These are phyloP conservation scores for Agastache rugosa DNA, from an alignment of 257 asterid species.

Conservation along the genomic window DNA sequence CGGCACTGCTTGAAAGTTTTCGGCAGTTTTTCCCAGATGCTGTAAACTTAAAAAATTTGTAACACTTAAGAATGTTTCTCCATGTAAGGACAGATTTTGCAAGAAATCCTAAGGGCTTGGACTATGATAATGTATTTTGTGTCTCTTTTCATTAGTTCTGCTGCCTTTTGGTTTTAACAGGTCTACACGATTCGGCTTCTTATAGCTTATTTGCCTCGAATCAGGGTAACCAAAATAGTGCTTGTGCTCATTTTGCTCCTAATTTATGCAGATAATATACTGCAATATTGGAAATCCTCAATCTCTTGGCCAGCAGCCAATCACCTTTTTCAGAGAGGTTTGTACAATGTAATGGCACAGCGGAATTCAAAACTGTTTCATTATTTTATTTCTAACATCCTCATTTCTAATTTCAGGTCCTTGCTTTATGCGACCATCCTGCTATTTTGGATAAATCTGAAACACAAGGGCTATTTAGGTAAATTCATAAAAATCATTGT, in stretches of 20 bases:
- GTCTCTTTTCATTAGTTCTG: background rate
- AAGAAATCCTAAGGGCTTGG: background rate
- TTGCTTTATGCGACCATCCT: slow-evolving; percentile 94
- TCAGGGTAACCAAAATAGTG: slow-evolving; percentile 6
- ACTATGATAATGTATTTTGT: background rate
- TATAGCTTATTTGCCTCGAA: background rate
- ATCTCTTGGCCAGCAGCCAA: slow-evolving; percentile 92
- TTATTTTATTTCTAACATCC: slow-evolving; percentile 28
- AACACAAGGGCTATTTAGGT: slow-evolving; percentile 94
- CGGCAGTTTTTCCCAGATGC: background rate
- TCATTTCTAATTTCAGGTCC: slow-evolving; percentile 61
- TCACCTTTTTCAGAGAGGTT: slow-evolving; percentile 98
- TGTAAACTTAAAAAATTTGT: background rate
- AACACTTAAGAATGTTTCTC: background rate
- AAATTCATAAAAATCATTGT: slow-evolving; percentile 1
- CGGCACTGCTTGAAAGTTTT: background rate
- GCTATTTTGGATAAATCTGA: slow-evolving; percentile 85
- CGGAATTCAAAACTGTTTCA: background rate
- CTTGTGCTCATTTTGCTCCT: slow-evolving; percentile 15
- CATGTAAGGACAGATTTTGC: background rate
- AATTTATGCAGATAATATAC: slow-evolving; percentile 69
- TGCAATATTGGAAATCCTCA: slow-evolving; percentile 98
- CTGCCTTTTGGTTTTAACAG: background rate
- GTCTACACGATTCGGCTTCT: background rate
- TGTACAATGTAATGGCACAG: slow-evolving; percentile 25